Evolutionary conservation across 73 alveolate genomes (phyloP), one percentile per base, ranked within the genome.

Genomic region (Diophrys sp.): DNA sequence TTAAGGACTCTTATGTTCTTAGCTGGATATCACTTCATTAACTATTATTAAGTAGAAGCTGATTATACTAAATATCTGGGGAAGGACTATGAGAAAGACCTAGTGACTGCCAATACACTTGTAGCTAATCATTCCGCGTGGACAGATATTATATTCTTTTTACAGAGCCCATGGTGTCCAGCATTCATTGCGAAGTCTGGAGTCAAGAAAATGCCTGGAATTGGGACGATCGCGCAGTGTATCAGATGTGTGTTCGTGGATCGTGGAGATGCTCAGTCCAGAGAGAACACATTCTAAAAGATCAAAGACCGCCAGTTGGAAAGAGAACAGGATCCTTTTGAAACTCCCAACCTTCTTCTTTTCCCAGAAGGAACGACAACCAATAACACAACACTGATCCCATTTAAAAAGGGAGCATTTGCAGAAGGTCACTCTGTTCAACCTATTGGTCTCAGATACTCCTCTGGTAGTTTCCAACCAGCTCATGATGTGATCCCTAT

Each of bases 291-390:
- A 24, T 14, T 67, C 2, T 29, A 28, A 14, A 72, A 31, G 29
- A 2, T 77, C n/a, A 33, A 56, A 67, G 29, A n/a, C 23, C 18
- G 84, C 56, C 54, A 33, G 67, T 54, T n/a, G 70, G 56, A 44
- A 24, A 26, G 29, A 30, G 44, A 71, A 0, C 26, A 55, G n/a
- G 73, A 90, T 88, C 11, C 71, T 77, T 74, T 75, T 29, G 54
- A 82, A 71, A 14, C 90, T 26, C 83, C 96, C 95, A 23, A 68
- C 31, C 80, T 96, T 55, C 67, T 89, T 28, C 82, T 96, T n/a
- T 96, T 93, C 87, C 99, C 99, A 26, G 99, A 96, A 85, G 99
- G 99, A 8, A 90, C 98, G 0, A 94, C 99, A 2, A 91, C 99
- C 14, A 95, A 95, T 76, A 92, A 94, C 44, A 86, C 90, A 70